Evolutionary conservation across 116 monocot genomes (phyloP), one percentile per base, ranked within the genome.

Genomic region (Posidonia oceanica): DNA sequence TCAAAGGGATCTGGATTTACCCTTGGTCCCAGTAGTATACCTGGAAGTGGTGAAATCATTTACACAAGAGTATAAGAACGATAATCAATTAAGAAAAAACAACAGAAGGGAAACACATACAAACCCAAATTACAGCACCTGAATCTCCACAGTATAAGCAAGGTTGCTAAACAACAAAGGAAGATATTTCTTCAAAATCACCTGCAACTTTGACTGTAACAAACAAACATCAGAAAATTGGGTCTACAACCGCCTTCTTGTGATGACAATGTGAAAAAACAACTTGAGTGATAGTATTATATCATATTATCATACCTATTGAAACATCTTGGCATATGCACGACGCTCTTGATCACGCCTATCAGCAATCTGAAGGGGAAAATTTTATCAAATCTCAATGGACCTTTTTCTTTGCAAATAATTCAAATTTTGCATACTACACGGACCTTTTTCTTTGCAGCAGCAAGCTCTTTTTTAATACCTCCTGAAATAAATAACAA

Each of bases 251-350:
- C 20, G 16, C 16, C 29, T 3, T 15, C 4, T 2, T 3, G 18
- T 58, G 17, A 58, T n/a, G 4, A 18, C 58, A 58, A 18, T 58
- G 58, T 58, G 18, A 58, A 5, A 16, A 29, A 29, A 29, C 29
- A 29, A 1, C 29, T 29, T 1, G 29, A 29, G 29, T 29, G 29
- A 29, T 29, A 58, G 5, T 57, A 57, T 16, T 58, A 18, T 15
- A 58, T 58, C 16, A 4, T 16, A 21, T n/a, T 2, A 58, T 58
- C 58, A 18, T 63, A 64, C 61, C 66, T 71, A 62, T 66, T 84
- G 88, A 65, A 96, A 96, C 88, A 96, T 91, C 73, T 78, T 86
- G 12, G 91, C 79, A 69, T 79, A 96, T 14, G 88, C 86, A 78
- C 73, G 84, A 52, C 80, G 72, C 70, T 96, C 91, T 52, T 71